Percentiles rank a stretch among this genome's conserved stretches.
These are phyloP conservation scores for Musa balbisiana DNA, from an alignment of 202 grass and related monocot genomes.

Conservation along the genomic window DNA sequence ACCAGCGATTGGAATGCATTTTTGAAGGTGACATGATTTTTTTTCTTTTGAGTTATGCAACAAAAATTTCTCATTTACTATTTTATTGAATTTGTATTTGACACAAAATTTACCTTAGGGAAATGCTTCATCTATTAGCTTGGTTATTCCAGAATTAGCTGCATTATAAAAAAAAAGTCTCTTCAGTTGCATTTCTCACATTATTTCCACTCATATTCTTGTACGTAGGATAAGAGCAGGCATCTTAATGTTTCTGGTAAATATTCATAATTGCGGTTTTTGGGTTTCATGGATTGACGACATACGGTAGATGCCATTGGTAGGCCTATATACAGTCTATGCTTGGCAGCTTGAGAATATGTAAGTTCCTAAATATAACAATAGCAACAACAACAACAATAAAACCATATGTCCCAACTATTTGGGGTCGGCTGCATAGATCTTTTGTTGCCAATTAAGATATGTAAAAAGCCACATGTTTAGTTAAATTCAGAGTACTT, in stretches of 20 bases:
- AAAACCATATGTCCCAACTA: too few relatives aligned
- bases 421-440: too few relatives aligned
- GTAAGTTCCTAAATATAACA: too few relatives aligned
- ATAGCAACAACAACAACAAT: too few relatives aligned
- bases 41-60: constrained; percentile 13
- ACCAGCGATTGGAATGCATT: constrained; percentile 78
- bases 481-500: too few relatives aligned
- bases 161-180: not conserved
- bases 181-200: not conserved
- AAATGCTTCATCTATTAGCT: not conserved
- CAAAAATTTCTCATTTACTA: not conserved
- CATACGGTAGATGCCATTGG: too few relatives aligned
- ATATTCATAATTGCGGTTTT: not conserved
- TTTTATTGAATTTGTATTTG: not conserved
- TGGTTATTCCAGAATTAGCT: not conserved
- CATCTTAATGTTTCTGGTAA: not conserved
- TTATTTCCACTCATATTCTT: not conserved
- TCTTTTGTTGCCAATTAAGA: too few relatives aligned
- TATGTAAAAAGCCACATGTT: too few relatives aligned
- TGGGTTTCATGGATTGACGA: not conserved
- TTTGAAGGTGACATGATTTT: constrained; percentile 52
- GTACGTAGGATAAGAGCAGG: not conserved
- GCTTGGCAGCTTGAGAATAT: too few relatives aligned
- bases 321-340: not conserved
- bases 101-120: not conserved